Evolutionary conservation across 495 filamentous ascomycete species (phyloP).

Genomic region (Aspergillus sclerotiicarbonarius): DNA sequence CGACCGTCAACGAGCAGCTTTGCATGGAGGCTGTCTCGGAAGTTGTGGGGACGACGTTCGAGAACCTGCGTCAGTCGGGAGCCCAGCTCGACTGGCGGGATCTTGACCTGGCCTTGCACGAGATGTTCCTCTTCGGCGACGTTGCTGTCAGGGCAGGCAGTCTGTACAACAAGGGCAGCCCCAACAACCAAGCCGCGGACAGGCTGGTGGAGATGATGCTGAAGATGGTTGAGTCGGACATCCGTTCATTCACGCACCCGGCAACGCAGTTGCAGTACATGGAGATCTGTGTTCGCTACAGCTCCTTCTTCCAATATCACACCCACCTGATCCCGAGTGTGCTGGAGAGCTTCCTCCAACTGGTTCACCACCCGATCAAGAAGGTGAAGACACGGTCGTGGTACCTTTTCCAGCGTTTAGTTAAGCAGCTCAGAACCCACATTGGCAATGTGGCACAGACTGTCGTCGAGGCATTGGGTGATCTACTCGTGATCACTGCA

Average conservation of each 20-base stretch:
- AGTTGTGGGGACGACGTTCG: slow-evolving; percentile 79
- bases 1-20: slow-evolving; percentile 76
- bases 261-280: slow-evolving; percentile 94
- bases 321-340: slow-evolving; percentile 74
- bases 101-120: slow-evolving; percentile 90
- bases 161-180: slow-evolving; percentile 75
- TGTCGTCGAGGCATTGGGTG: slow-evolving; percentile 83
- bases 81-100: slow-evolving; percentile 88
- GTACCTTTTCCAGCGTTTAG: slow-evolving; percentile 92
- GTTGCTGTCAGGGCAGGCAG: slow-evolving; percentile 81
- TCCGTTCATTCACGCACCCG: slow-evolving; percentile 82
- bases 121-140: slow-evolving; percentile 96
- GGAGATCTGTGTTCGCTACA: slow-evolving; percentile 95
- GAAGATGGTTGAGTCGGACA: slow-evolving; percentile 87
- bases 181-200: slow-evolving; percentile 70
- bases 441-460: slow-evolving; percentile 86
- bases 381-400: slow-evolving; percentile 87
- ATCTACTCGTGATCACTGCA: slow-evolving; percentile 86
- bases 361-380: slow-evolving; percentile 82
- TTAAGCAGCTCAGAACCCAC: slow-evolving; percentile 79
- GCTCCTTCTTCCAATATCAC: slow-evolving; percentile 85
- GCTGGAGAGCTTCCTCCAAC: slow-evolving; percentile 86
- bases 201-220: slow-evolving; percentile 85
- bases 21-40: slow-evolving; percentile 83
- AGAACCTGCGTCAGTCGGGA: slow-evolving; percentile 65